These are phyloP conservation scores for Penicillium sp. DNA, from an alignment of 2,329 filamentous ascomycete genomes.

Conservation along the genomic window DNA sequence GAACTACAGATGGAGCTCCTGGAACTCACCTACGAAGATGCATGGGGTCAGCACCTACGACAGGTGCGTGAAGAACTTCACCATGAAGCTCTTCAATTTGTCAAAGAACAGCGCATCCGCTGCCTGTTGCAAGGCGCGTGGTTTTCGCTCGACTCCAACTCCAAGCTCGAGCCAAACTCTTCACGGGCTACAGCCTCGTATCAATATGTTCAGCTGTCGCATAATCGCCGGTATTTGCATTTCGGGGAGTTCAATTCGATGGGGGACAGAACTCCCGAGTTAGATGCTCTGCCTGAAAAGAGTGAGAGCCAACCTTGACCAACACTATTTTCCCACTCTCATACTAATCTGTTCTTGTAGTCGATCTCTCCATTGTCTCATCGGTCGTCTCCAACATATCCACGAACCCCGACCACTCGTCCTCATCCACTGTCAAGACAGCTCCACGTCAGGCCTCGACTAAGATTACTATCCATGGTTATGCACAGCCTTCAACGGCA, in stretches of 20 bases:
- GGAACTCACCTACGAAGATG: slow-evolving; percentile 87
- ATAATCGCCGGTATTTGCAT: slow-evolving; percentile 86
- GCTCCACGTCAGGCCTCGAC: slow-evolving; percentile 54
- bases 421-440: slow-evolving; percentile 49
- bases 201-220: slow-evolving; percentile 84
- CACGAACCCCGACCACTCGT: slow-evolving; percentile 55
- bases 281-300: slow-evolving; percentile 75
- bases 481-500: slow-evolving; percentile 40
- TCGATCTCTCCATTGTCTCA: slow-evolving; percentile 83
- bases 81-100: slow-evolving; percentile 89
- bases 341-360: slow-evolving; percentile 32
- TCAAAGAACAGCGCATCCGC: slow-evolving; percentile 92
- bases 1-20: slow-evolving; percentile 91
- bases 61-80: slow-evolving; percentile 90
- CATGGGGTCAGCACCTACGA: slow-evolving; percentile 85
- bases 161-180: slow-evolving; percentile 48
- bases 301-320: slow-evolving; percentile 44
- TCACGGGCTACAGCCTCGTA: slow-evolving; percentile 57
- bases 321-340: background rate
- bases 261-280: slow-evolving; percentile 62
- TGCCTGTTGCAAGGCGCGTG: slow-evolving; percentile 86
- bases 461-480: slow-evolving; percentile 89
- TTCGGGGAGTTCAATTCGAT: slow-evolving; percentile 78
- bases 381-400: slow-evolving; percentile 94
- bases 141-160: slow-evolving; percentile 65